phyloP scores from a whole-genome alignment of 345 rosid species.

The Eucalyptus regnans region DNA sequence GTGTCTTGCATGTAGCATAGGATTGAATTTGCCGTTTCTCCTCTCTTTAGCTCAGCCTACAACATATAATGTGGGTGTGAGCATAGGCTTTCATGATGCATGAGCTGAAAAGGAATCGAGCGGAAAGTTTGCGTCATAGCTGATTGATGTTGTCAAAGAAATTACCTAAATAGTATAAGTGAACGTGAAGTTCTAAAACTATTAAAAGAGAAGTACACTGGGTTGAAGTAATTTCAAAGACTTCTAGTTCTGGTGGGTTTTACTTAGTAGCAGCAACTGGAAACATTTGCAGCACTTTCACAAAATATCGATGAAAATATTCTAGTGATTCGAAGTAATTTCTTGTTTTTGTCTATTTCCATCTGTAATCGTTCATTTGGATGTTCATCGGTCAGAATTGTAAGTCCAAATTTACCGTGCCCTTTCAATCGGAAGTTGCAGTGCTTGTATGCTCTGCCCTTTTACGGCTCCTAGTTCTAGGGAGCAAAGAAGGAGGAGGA shows the following conservation, averaged over 20 bases:
- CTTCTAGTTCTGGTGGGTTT: not conserved
- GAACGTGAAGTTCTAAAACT: not conserved
- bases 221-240: not conserved
- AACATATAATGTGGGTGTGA: too few relatives aligned
- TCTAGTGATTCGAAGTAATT: not conserved
- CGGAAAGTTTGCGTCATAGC: not conserved
- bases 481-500: not conserved
- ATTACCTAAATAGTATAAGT: not conserved
- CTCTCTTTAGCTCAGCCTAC: conserved; percentile 22
- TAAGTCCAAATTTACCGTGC: not conserved
- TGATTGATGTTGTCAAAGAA: not conserved
- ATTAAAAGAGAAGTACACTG: not conserved
- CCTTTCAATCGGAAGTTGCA: not conserved
- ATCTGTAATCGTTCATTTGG: not conserved
- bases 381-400: not conserved
- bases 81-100: too few relatives aligned
- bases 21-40: conserved; percentile 12
- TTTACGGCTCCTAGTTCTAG: not conserved
- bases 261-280: not conserved
- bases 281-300: not conserved
- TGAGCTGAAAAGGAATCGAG: too few relatives aligned
- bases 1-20: conserved; percentile 17
- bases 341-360: not conserved
- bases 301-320: not conserved
- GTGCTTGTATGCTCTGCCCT: not conserved